These are phyloP conservation scores for Agaricus blazei DNA, from an alignment of 768 basidiomycete species.

Conservation along the genomic window DNA sequence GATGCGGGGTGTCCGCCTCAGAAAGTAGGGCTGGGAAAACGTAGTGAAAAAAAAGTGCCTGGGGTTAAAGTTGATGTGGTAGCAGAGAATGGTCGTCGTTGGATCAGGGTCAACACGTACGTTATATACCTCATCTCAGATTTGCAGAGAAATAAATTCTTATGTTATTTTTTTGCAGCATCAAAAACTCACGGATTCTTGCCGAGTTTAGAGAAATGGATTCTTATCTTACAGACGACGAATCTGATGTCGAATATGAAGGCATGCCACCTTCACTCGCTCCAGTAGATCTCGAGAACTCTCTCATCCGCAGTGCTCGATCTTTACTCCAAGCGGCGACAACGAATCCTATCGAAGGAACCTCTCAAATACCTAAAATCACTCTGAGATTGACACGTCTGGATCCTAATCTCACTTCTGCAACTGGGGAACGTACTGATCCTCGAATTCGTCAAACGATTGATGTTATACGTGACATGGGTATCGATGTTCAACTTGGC, in stretches of 20 bases:
- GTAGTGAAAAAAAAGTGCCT: conserved; percentile 19
- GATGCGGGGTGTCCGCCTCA: conserved; percentile 13
- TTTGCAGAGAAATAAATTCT: neutral
- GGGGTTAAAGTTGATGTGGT: conserved; percentile 79
- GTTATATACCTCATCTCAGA: conserved; percentile 22
- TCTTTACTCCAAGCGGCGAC: conserved; percentile 59
- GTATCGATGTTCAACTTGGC: conserved; percentile 63
- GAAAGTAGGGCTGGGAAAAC: neutral
- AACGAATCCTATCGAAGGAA: conserved; percentile 45
- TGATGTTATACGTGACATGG: conserved; percentile 50
- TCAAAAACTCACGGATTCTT: conserved; percentile 70
- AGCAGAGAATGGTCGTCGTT: conserved; percentile 64
- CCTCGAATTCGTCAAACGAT: conserved; percentile 61
- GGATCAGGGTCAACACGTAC: conserved; percentile 89
- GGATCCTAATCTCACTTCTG: conserved; percentile 32
- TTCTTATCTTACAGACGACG: conserved; percentile 64
- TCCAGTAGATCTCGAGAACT: conserved; percentile 62
- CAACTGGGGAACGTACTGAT: conserved; percentile 29
- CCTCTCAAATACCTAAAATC: conserved; percentile 36
- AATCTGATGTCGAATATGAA: conserved; percentile 34
- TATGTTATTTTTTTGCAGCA: conserved; percentile 33
- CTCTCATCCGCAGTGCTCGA: conserved; percentile 66
- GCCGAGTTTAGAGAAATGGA: conserved; percentile 84
- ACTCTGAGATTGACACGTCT: conserved; percentile 70
- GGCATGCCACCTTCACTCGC: conserved; percentile 31